Evolutionary conservation across 73 alveolate species (phyloP).

Genomic region (Paramecium caudatum): DNA sequence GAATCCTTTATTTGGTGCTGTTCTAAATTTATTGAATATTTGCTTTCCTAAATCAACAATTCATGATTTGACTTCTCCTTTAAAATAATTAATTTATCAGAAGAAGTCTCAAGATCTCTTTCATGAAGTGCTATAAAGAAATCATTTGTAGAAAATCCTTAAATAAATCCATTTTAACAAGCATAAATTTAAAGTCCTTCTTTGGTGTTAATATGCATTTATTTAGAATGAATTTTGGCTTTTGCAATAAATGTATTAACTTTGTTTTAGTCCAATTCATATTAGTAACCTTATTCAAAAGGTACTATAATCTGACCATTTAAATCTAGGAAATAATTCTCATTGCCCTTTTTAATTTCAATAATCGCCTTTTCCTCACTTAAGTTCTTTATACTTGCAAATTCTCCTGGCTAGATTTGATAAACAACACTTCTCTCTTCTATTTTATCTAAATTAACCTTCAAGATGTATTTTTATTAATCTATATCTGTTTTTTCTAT

Average conservation of each 20-base stretch:
- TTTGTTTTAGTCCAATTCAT: not conserved
- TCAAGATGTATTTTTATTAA: not conserved
- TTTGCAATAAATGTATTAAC: not conserved
- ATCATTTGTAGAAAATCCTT: not conserved
- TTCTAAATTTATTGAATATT: constrained; percentile 32
- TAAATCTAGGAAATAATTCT: constrained; percentile 21
- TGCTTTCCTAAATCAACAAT: not conserved
- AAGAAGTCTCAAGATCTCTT: not conserved
- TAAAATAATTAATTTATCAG: constrained; percentile 25
- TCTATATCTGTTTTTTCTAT: constrained; percentile 40
- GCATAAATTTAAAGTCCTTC: not conserved
- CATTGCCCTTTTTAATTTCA: not conserved
- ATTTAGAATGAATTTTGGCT: not conserved
- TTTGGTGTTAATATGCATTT: not conserved
- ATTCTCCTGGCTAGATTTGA: constrained; percentile 14
- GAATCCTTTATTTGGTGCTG: not conserved
- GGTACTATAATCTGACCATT: not conserved
- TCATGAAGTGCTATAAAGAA: constrained; percentile 19
- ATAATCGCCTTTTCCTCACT: not conserved
- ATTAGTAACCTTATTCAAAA: not conserved
- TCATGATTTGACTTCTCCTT: constrained; percentile 15
- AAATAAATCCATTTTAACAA: not conserved
- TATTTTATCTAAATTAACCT: not conserved
- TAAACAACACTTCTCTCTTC: not conserved
- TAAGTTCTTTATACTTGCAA: not conserved